Percentiles rank a stretch among this genome's conserved stretches.
Conservation (phyloP, 345 rosid genomes). For the Syzygium aqueum region DNA sequence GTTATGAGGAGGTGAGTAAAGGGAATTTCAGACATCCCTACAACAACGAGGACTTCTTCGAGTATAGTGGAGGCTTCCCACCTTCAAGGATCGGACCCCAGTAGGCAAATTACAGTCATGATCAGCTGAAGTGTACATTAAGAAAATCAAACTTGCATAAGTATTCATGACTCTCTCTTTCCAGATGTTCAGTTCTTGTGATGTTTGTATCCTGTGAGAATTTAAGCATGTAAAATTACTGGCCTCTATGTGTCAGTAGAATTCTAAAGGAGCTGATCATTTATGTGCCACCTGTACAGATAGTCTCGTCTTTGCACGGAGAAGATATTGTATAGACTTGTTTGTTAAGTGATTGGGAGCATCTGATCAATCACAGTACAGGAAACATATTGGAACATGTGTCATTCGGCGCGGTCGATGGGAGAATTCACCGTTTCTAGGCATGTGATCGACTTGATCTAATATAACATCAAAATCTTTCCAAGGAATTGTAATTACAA, state of each 20-base stretch:
- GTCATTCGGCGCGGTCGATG: background rate
- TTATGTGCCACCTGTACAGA: background rate
- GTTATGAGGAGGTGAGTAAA: slow-evolving; percentile 23
- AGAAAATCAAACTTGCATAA: background rate
- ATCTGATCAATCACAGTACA: background rate
- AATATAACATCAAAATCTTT: background rate
- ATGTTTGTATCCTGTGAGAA: background rate
- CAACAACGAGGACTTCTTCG: slow-evolving; percentile 16
- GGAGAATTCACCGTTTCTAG: background rate
- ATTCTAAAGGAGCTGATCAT: background rate
- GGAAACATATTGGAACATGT: background rate
- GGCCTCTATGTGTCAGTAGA: background rate
- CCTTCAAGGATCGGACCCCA: slow-evolving; percentile 35
- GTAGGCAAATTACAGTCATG: slow-evolving; percentile 4
- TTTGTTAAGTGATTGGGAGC: background rate
- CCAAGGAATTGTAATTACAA: background rate
- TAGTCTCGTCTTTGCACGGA: background rate
- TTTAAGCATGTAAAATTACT: background rate
- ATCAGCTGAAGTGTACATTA: background rate
- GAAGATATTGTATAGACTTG: background rate
- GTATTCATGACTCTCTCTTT: background rate
- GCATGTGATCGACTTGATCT: background rate
- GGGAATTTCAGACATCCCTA: slow-evolving; percentile 32
- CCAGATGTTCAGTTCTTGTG: background rate
- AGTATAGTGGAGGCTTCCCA: slow-evolving; percentile 33